These are phyloP conservation scores for Chytridium lagenaria DNA, from an alignment of 371 early-diverging fungal species.

Conservation along the genomic window DNA sequence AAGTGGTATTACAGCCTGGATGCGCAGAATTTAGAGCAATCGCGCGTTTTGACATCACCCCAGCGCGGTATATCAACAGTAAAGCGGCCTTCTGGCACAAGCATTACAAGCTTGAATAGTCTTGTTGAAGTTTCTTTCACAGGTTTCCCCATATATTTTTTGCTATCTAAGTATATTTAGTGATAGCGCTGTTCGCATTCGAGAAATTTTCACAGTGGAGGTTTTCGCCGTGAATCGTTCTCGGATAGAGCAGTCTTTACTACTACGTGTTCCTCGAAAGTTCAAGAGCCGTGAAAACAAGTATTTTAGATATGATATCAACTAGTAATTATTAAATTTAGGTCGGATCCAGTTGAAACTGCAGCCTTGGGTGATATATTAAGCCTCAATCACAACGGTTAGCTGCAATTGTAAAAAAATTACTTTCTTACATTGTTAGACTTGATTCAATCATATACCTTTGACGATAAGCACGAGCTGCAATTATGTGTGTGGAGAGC, in stretches of 20 bases:
- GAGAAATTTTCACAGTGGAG: constrained; percentile 74
- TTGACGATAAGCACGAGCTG: constrained; percentile 67
- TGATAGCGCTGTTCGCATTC: constrained; percentile 58
- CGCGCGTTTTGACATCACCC: background rate
- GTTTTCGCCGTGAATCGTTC: constrained; percentile 78
- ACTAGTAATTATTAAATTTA: background rate
- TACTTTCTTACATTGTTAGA: background rate
- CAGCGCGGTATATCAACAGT: background rate
- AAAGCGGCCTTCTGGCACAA: constrained; percentile 22
- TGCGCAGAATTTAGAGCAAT: constrained; percentile 59
- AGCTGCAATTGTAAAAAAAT: background rate
- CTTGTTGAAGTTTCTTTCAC: constrained; percentile 73
- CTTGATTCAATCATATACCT: background rate
- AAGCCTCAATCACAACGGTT: constrained; percentile 9
- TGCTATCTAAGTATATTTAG: constrained; percentile 36
- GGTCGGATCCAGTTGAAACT: background rate
- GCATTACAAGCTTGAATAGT: background rate
- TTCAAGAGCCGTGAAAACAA: constrained; percentile 54
- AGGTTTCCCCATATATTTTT: constrained; percentile 44
- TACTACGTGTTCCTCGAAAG: constrained; percentile 67
- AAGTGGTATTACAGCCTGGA: constrained; percentile 75
- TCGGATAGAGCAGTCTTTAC: constrained; percentile 67
- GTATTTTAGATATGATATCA: constrained; percentile 8
- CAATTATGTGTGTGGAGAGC: constrained; percentile 76
- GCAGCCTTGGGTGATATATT: constrained; percentile 7